Evolutionary conservation across 2,329 filamentous ascomycete species (phyloP).

Genomic region (Colletotrichum tropicicola): DNA sequence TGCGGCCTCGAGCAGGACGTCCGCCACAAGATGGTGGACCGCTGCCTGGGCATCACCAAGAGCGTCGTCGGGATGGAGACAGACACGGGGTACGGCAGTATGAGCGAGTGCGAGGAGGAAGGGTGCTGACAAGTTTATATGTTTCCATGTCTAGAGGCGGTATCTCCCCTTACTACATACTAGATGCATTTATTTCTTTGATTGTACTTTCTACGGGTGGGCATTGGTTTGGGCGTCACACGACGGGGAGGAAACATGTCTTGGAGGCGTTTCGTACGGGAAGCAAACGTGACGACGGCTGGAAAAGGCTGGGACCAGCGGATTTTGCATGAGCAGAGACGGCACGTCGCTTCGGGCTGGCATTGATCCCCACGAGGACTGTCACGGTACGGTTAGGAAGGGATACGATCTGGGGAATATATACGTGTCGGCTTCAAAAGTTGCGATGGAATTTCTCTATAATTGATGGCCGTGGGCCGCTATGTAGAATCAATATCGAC

Average conservation of each 20-base stretch:
- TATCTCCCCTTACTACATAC: slow-evolving; percentile 13
- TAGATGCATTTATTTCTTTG: slow-evolving; percentile 4
- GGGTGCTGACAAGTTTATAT: slow-evolving; percentile 22
- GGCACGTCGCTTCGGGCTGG: slow-evolving; percentile 7
- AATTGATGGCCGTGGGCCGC: background rate
- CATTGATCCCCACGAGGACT: slow-evolving; percentile 10
- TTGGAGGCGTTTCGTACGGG: slow-evolving; percentile 19
- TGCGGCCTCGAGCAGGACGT: slow-evolving; percentile 60
- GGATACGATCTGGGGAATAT: slow-evolving; percentile 9
- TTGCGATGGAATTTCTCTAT: slow-evolving; percentile 16
- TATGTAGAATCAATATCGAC: slow-evolving; percentile 27
- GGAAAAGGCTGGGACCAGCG: slow-evolving; percentile 26
- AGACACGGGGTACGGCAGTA: slow-evolving; percentile 68
- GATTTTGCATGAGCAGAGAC: slow-evolving; percentile 18
- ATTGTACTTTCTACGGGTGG: slow-evolving; percentile 17
- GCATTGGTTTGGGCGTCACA: slow-evolving; percentile 9
- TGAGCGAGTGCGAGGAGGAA: slow-evolving; percentile 58
- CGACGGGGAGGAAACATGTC: background rate
- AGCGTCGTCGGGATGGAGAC: slow-evolving; percentile 66
- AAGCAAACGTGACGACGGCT: slow-evolving; percentile 23
- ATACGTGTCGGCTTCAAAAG: slow-evolving; percentile 15
- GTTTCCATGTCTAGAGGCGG: background rate
- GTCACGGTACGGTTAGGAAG: background rate
- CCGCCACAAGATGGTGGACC: slow-evolving; percentile 63
- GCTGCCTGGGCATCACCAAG: slow-evolving; percentile 65